Evolutionary conservation across 495 filamentous ascomycete species (phyloP).

Genomic region (Penicillium taxi): DNA sequence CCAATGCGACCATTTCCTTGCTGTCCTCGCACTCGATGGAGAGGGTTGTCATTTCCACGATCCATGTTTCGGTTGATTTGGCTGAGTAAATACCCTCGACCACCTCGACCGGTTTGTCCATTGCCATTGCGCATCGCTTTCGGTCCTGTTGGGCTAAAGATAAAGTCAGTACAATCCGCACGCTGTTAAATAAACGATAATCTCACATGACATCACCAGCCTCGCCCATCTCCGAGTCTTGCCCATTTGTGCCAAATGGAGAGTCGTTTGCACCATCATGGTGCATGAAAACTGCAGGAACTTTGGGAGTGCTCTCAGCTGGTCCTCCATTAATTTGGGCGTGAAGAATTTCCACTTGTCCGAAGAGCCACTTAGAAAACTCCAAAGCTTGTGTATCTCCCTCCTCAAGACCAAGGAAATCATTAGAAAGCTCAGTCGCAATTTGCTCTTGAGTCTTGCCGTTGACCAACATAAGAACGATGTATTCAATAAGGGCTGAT

Average conservation of each 20-base stretch:
- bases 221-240: constrained; percentile 68
- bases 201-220: constrained; percentile 63
- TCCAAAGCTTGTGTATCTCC: constrained; percentile 75
- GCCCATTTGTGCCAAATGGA: constrained; percentile 20
- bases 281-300: constrained; percentile 31
- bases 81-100: constrained; percentile 70
- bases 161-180: constrained; percentile 7
- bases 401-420: constrained; percentile 73
- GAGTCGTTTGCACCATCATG: constrained; percentile 13
- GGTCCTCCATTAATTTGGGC: constrained; percentile 45
- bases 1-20: constrained; percentile 71
- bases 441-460: constrained; percentile 87
- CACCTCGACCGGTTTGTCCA: constrained; percentile 41
- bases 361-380: constrained; percentile 87
- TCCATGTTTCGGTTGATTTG: constrained; percentile 86
- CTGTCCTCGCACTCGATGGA: constrained; percentile 74
- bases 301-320: constrained; percentile 12
- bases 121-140: constrained; percentile 87
- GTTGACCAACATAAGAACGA: constrained; percentile 92
- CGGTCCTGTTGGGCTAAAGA: constrained; percentile 76
- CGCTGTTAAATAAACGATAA: not conserved
- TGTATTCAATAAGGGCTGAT: constrained; percentile 84
- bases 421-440: constrained; percentile 78
- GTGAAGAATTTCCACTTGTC: constrained; percentile 64
- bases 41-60: constrained; percentile 57